Evolutionary conservation across 2,329 filamentous ascomycete genomes (phyloP).

Genomic region (Fusarium pininemorale): DNA sequence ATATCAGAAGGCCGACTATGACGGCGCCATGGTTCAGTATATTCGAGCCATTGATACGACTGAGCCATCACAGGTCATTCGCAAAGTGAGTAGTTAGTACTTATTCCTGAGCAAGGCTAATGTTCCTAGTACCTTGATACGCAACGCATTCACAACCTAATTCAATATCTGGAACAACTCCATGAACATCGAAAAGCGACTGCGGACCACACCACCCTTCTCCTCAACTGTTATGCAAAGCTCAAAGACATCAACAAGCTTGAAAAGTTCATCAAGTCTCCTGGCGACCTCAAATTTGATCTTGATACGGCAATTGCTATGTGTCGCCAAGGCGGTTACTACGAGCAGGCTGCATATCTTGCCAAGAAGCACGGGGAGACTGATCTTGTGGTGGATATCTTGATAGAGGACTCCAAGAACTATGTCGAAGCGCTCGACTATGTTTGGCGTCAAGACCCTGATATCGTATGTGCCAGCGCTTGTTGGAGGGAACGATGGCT

Average conservation of each 20-base stretch:
- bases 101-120: constrained; percentile 37
- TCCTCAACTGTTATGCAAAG: constrained; percentile 98
- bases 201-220: constrained; percentile 91
- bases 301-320: constrained; percentile 96
- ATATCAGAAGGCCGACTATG: constrained; percentile 95
- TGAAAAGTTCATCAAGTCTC: constrained; percentile 95
- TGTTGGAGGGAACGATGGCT: constrained; percentile 32
- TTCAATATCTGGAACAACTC: constrained; percentile 95
- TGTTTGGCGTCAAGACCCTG: constrained; percentile 86
- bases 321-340: constrained; percentile 97
- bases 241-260: constrained; percentile 96
- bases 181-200: constrained; percentile 95
- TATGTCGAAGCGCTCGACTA: constrained; percentile 90
- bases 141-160: constrained; percentile 95
- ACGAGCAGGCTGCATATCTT: constrained; percentile 93
- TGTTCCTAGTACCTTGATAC: constrained; percentile 83
- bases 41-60: constrained; percentile 95
- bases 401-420: constrained; percentile 94
- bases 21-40: constrained; percentile 99
- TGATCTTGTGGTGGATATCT: constrained; percentile 91
- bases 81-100: constrained; percentile 67
- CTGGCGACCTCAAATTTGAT: constrained; percentile 94
- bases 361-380: constrained; percentile 94
- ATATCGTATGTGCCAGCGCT: constrained; percentile 63
- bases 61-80: constrained; percentile 94